Base-by-base conservation (phyloP, 208 protist species). In the Trypanosoma theileri region DNA sequence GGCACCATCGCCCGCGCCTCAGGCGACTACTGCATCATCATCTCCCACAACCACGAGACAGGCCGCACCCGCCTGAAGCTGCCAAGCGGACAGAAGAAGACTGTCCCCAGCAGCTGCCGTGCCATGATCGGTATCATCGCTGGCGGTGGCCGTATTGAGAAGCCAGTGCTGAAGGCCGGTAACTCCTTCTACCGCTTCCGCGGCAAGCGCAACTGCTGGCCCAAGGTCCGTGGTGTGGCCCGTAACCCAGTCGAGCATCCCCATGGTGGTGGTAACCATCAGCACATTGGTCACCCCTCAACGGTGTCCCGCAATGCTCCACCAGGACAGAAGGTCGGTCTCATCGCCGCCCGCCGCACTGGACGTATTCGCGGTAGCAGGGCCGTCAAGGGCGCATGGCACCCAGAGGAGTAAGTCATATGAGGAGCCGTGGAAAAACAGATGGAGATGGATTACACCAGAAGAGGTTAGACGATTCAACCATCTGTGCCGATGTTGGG, bases 251-350 rank as follows among this genome's bases (percentile, higher is more conserved):
- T 98, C 46, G 97, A 98, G 88, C 99, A 99, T 85, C 99, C 99
- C 41, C 97, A 99, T 82, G 98, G 99, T 97, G 98, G 98, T 98
- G 99, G 99, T 98, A 99, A 99, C 85, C 99, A 99, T 93, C 98
- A 99, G 96, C 99, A 99, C 87, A 98, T 99, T 90, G 99, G 99
- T 85, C 88, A 98, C 76, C 91, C 97, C 42, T 96, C 92, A 16
- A 98, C 96, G 60, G 89, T 98, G 24, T 95, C 86, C 88, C 78
- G 86, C 86, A 56, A 96, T 76, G 72, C 81, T 16, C 89, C 98
- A 53, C 86, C 98, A 62, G 98, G 98, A 86, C 92, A 96, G 75
- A 99, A 99, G 89, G 89, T 98, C 76, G 99, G 99, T 95, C 95
- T 99, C 61, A 99, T 99, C 73, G 98, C 98, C 62, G 98, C 98